Evolutionary conservation across 495 filamentous ascomycete genomes (phyloP).

Genomic region (Immersiella caudata): DNA sequence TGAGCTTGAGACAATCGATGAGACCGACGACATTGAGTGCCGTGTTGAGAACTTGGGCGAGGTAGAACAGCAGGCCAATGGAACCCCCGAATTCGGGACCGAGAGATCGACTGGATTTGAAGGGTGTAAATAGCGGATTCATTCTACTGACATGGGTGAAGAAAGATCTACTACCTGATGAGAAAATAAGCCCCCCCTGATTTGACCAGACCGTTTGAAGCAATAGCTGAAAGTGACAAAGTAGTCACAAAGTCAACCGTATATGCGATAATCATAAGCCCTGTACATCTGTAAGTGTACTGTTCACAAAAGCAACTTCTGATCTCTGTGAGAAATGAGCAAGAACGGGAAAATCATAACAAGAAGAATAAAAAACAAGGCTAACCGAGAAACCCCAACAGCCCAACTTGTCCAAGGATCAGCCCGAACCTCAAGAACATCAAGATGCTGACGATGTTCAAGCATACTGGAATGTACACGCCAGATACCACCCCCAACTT

Average conservation of each 20-base stretch:
- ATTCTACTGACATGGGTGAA: too few relatives aligned
- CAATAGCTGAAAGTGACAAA: slow-evolving; percentile 84
- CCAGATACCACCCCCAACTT: slow-evolving; percentile 78
- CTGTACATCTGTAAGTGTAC: slow-evolving; percentile 41
- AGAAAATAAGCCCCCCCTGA: slow-evolving; percentile 89
- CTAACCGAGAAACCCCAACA: slow-evolving; percentile 78
- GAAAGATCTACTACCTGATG: slow-evolving; percentile 52
- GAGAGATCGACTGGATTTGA: slow-evolving; percentile 60
- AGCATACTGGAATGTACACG: slow-evolving; percentile 81
- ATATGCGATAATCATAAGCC: slow-evolving; percentile 71
- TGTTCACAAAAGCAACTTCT: neutral
- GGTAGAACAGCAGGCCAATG: slow-evolving; percentile 86
- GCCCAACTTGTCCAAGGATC: slow-evolving; percentile 75
- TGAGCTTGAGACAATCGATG: slow-evolving; percentile 78
- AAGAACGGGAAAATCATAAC: slow-evolving; percentile 1
- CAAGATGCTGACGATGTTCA: slow-evolving; percentile 90
- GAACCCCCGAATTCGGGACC: slow-evolving; percentile 91
- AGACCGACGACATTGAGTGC: slow-evolving; percentile 88
- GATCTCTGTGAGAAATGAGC: too few relatives aligned
- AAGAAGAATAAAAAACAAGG: slow-evolving; percentile 13
- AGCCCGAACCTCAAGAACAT: slow-evolving; percentile 88
- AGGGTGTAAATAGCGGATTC: too few relatives aligned
- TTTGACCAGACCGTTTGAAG: slow-evolving; percentile 86
- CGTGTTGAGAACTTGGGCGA: slow-evolving; percentile 83
- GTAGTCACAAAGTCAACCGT: slow-evolving; percentile 81